These are phyloP conservation scores for Fusarium euwallaceae DNA, from an alignment of 2,329 filamentous ascomycete species.

Conservation along the genomic window DNA sequence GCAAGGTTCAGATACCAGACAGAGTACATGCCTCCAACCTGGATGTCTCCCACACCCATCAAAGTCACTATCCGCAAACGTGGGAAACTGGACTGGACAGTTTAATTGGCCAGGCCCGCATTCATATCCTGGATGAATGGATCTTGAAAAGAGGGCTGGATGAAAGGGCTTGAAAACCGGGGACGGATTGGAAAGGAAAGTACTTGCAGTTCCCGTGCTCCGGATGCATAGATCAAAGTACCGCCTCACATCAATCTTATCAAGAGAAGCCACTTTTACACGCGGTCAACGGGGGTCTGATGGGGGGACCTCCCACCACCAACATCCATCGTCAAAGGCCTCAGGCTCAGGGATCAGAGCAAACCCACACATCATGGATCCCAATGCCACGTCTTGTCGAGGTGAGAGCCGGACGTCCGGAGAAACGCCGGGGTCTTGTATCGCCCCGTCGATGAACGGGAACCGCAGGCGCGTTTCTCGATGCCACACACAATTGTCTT, in stretches of 20 bases:
- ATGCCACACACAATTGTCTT: conserved; percentile 2
- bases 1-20: conserved; percentile 1
- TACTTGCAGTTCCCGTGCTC: conserved; percentile 31
- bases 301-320: conserved; percentile 1
- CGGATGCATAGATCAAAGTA: conserved; percentile 28
- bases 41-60: conserved; percentile 12
- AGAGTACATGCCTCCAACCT: conserved; percentile 7
- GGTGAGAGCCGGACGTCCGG: conserved; percentile 33
- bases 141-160: conserved; percentile 17
- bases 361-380: conserved; percentile 23
- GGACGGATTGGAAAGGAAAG: conserved; percentile 11
- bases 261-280: conserved; percentile 12
- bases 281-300: not conserved
- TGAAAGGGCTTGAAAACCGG: conserved; percentile 30
- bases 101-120: conserved; percentile 19
- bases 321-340: conserved; percentile 2
- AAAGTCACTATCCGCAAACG: conserved; percentile 12
- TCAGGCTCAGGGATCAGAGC: conserved; percentile 18
- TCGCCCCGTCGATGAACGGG: conserved; percentile 5
- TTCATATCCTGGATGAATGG: conserved; percentile 15
- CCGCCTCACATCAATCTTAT: conserved; percentile 14
- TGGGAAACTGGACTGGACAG: not conserved
- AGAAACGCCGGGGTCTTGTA: conserved; percentile 35
- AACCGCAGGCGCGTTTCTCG: not conserved
- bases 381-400: conserved; percentile 13